phyloP scores from a whole-genome alignment of 495 filamentous ascomycete species.

The Aspergillus avenaceus region DNA sequence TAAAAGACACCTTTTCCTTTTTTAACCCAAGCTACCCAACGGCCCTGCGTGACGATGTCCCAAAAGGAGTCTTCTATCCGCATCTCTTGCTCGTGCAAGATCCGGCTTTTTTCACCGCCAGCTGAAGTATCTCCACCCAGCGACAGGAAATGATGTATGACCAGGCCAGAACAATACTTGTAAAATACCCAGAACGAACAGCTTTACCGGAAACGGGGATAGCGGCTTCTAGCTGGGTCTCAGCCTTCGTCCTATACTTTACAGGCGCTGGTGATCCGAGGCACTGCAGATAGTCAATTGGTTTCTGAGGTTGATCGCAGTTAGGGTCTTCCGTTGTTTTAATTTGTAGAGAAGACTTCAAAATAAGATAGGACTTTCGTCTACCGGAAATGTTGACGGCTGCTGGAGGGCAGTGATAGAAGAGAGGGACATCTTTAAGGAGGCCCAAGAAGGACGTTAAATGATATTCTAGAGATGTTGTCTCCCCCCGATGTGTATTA shows the following conservation, averaged over 20 bases:
- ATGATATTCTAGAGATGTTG: background rate
- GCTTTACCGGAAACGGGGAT: background rate
- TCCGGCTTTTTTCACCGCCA: conserved; percentile 9
- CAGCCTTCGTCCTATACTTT: background rate
- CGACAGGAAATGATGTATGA: conserved; percentile 19
- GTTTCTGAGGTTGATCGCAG: conserved; percentile 12
- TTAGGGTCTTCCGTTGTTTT: conserved; percentile 8
- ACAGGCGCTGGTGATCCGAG: conserved; percentile 5
- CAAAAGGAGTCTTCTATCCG: conserved; percentile 9
- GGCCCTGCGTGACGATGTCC: conserved; percentile 4
- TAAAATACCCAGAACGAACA: conserved; percentile 11
- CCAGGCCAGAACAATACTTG: conserved; percentile 16
- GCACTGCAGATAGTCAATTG: conserved; percentile 13
- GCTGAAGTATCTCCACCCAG: conserved; percentile 19
- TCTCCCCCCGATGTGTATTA: background rate
- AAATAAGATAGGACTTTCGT: background rate
- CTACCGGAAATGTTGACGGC: background rate
- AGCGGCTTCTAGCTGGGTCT: background rate
- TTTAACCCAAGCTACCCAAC: conserved; percentile 10
- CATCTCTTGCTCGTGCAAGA: conserved; percentile 3
- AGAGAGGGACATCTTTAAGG: conserved; percentile 7
- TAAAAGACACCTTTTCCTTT: conserved; percentile 2
- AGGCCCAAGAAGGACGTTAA: conserved; percentile 4
- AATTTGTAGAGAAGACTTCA: conserved; percentile 6
- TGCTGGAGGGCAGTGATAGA: conserved; percentile 8